Conservation (phyloP, 208 protist species). For the Acanthamoeba sp. region DNA sequence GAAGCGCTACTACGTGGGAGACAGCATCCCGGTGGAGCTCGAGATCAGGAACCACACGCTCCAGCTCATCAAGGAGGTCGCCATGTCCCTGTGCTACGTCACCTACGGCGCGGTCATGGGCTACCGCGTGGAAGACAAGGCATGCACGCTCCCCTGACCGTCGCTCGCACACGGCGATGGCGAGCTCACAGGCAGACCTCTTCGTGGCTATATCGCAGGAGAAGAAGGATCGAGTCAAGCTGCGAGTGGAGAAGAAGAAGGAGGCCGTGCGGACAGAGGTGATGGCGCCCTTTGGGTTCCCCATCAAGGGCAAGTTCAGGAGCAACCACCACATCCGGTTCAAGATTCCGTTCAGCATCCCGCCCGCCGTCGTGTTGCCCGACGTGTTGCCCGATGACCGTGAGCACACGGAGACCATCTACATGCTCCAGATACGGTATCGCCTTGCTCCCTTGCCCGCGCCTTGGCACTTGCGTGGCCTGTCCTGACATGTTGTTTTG, state of each 20-base stretch:
- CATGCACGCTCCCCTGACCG: not conserved
- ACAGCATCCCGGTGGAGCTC: not conserved
- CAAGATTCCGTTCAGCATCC: not conserved
- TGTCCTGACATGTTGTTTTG: not conserved
- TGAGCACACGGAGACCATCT: conserved; percentile 9
- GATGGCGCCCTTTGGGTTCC: conserved; percentile 5
- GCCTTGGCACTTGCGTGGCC: not conserved
- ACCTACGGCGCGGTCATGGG: conserved; percentile 25
- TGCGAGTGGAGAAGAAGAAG: not conserved
- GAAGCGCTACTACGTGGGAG: not conserved
- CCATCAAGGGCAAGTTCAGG: conserved; percentile 24
- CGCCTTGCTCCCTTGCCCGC: not conserved
- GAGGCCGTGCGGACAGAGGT: not conserved
- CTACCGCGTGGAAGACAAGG: not conserved
- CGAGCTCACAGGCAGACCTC: too few relatives aligned
- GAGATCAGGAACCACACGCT: conserved; percentile 8
- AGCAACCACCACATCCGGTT: not conserved
- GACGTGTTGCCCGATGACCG: not conserved
- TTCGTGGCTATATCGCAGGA: not conserved
- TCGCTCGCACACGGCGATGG: not conserved
- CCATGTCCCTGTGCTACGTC: conserved; percentile 28
- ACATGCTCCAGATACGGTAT: conserved; percentile 32
- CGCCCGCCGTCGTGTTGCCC: not conserved
- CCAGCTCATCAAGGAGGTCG: not conserved
- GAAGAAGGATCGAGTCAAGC: not conserved